A percentile compares a stretch with the other conserved stretches of the same genome.
Conservation (phyloP, 768 basidiomycete genomes). For the Boletellus ananas region DNA sequence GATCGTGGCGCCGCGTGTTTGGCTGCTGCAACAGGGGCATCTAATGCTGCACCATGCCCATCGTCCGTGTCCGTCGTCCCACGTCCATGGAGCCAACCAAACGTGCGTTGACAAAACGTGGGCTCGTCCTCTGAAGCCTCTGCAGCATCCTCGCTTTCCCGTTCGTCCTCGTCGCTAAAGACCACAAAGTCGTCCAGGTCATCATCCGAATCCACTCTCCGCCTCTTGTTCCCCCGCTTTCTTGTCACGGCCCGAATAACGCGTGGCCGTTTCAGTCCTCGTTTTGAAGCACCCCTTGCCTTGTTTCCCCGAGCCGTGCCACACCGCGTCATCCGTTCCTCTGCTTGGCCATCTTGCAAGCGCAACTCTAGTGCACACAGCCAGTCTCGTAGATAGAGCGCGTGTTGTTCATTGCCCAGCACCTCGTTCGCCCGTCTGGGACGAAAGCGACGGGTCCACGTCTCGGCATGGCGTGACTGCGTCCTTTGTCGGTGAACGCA, state of each 20-base stretch:
- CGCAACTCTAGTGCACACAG: conserved; percentile 64
- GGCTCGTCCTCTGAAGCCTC: conserved; percentile 39
- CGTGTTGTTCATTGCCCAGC: conserved; percentile 70
- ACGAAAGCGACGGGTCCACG: conserved; percentile 75
- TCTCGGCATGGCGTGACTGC: conserved; percentile 31
- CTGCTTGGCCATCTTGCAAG: conserved; percentile 20
- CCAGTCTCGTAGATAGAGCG: conserved; percentile 76
- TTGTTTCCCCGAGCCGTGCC: conserved; percentile 8
- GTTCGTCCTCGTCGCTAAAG: conserved; percentile 34
- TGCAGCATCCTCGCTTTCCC: conserved; percentile 28
- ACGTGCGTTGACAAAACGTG: conserved; percentile 25
- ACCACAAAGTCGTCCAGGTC: conserved; percentile 60
- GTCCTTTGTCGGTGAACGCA: conserved; percentile 16
- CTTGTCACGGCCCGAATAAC: conserved; percentile 53
- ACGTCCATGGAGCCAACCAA: conserved; percentile 14
- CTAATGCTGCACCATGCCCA: neutral
- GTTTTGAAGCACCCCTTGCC: conserved; percentile 24
- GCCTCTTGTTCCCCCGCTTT: conserved; percentile 49
- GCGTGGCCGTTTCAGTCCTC: conserved; percentile 48
- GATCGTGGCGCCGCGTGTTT: conserved; percentile 6
- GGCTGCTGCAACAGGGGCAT: conserved; percentile 1
- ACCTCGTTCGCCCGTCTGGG: conserved; percentile 72
- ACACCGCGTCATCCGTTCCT: conserved; percentile 1
- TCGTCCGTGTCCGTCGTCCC: conserved; percentile 2
- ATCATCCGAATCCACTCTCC: conserved; percentile 49